Conservation (phyloP, 176 grass and related monocot species). For the Lolium rigidum region DNA sequence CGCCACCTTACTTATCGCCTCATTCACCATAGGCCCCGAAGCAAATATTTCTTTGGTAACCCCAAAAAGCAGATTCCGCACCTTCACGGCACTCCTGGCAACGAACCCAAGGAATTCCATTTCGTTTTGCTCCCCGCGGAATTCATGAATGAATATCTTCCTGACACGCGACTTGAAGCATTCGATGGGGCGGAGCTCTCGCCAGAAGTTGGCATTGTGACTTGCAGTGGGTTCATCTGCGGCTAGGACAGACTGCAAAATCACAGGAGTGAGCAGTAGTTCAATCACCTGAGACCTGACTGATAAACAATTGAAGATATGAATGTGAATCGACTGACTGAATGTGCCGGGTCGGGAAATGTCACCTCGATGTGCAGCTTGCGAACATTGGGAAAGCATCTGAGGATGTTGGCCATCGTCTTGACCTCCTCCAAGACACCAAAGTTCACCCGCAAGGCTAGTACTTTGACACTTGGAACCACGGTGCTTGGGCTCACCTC, state of each 20-base stretch:
- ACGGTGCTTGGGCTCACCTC: constrained; percentile 7
- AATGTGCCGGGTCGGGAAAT: not conserved
- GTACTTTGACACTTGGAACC: constrained; percentile 30
- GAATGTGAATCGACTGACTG: not conserved
- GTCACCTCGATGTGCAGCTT: constrained; percentile 27
- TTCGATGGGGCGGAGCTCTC: not conserved
- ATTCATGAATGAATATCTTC: constrained; percentile 16
- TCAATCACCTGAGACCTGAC: not conserved
- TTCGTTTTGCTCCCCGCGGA: not conserved
- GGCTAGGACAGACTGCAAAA: not conserved
- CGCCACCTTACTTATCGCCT: not conserved
- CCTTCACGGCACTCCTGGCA: not conserved
- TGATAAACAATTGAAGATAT: not conserved
- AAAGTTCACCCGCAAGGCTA: constrained; percentile 26
- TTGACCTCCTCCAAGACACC: not conserved
- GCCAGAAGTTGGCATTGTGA: not conserved
- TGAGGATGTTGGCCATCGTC: constrained; percentile 18
- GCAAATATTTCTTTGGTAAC: not conserved
- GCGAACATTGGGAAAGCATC: constrained; percentile 46
- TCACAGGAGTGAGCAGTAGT: not conserved
- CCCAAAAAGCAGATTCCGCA: not conserved
- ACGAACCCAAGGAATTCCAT: not conserved
- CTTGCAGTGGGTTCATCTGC: not conserved
- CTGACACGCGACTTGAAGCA: not conserved
- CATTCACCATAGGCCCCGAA: not conserved